These are phyloP conservation scores for Cercospora zeae-maydis DNA, from an alignment of 2,329 filamentous ascomycete species.

Conservation along the genomic window DNA sequence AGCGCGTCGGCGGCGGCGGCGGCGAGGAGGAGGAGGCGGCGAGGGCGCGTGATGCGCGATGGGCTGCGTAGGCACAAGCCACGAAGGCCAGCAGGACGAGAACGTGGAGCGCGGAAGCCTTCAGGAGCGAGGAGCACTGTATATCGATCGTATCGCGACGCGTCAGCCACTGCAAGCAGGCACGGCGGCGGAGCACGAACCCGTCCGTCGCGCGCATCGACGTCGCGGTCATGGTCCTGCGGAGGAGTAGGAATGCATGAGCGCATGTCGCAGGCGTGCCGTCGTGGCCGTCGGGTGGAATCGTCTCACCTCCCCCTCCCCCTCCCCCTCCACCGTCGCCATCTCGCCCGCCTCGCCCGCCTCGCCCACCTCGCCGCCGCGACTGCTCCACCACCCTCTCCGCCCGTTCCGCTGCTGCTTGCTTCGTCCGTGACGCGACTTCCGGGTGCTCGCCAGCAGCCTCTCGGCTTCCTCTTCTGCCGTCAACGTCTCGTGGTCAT, in stretches of 20 bases:
- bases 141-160: conserved; percentile 37
- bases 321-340: conserved; percentile 67
- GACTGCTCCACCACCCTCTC: conserved; percentile 46
- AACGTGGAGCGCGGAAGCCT: conserved; percentile 38
- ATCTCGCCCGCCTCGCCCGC: no score
- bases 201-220: conserved; percentile 50
- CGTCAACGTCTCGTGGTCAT: conserved; percentile 42
- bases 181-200: conserved; percentile 13
- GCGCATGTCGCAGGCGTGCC: not conserved
- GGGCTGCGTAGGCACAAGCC: conserved; percentile 54
- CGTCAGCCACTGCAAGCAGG: not conserved
- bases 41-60: conserved; percentile 48
- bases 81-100: conserved; percentile 53
- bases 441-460: conserved; percentile 36
- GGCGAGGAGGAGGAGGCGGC: conserved; percentile 10
- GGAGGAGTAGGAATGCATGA: not conserved
- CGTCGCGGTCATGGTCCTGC: conserved; percentile 50
- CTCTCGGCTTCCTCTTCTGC: conserved; percentile 48
- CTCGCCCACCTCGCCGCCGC: no score
- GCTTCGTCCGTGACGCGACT: conserved; percentile 16
- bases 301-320: conserved; percentile 67
- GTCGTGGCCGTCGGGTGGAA: not conserved
- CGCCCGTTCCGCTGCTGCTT: conserved; percentile 27
- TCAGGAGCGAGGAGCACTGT: conserved; percentile 36
- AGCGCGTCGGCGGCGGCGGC: conserved; percentile 38